Conservation (phyloP, 768 basidiomycete species). For the Mycena polygramma region DNA sequence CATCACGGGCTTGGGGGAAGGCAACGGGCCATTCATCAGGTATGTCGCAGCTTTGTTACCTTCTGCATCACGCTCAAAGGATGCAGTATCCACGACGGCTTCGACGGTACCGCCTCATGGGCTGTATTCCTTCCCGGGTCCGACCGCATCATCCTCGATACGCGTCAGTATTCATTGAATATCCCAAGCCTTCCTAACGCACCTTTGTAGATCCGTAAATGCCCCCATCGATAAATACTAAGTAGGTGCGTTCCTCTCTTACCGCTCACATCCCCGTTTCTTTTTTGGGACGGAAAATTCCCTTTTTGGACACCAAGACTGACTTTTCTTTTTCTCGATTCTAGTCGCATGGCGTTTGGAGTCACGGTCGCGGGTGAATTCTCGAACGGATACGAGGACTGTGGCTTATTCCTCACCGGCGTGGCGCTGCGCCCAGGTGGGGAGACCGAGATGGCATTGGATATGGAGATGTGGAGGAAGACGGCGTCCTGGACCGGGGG, state of each 20-base stretch:
- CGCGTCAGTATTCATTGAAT: slow-evolving; percentile 32
- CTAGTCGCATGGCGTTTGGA: neutral
- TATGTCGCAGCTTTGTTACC: too few relatives aligned
- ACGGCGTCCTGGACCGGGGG: too few relatives aligned
- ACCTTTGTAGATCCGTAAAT: slow-evolving; percentile 13
- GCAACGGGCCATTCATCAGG: slow-evolving; percentile 52
- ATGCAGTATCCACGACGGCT: slow-evolving; percentile 61
- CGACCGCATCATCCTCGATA: slow-evolving; percentile 18
- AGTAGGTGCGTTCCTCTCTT: slow-evolving; percentile 28
- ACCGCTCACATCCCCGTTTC: neutral
- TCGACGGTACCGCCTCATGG: slow-evolving; percentile 58
- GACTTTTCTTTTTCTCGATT: neutral
- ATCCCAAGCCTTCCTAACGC: too few relatives aligned
- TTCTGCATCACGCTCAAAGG: too few relatives aligned
- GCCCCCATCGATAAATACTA: slow-evolving; percentile 54
- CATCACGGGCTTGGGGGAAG: slow-evolving; percentile 74
- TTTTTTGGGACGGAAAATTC: neutral
- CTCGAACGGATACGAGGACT: slow-evolving; percentile 9
- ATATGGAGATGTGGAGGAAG: too few relatives aligned
- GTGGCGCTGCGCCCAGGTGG: too few relatives aligned
- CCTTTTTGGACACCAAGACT: neutral
- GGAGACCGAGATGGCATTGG: too few relatives aligned
- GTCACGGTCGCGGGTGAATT: slow-evolving; percentile 12
- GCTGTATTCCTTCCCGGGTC: slow-evolving; percentile 39
- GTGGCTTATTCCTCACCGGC: slow-evolving; percentile 7